These are phyloP conservation scores for Sarocladium kiliense DNA, from an alignment of 2,329 filamentous ascomycete species.

Conservation along the genomic window DNA sequence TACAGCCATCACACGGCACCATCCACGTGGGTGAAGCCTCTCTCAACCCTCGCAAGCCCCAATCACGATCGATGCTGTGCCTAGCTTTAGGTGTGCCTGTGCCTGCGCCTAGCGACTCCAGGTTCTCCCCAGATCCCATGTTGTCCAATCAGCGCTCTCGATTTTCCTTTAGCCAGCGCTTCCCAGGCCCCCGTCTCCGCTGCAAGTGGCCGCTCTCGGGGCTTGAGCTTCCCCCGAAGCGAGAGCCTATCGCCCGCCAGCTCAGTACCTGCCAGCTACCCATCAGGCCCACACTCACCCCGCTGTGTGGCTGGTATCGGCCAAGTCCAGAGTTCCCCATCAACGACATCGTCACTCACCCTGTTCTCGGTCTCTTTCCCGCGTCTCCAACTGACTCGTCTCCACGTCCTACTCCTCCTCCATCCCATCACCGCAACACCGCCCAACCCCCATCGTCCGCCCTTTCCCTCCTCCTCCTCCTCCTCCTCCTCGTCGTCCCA, in stretches of 20 bases:
- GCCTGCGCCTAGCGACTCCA: not conserved
- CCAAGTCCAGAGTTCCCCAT: not conserved
- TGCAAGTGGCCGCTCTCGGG: not conserved
- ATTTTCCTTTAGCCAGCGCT: not conserved
- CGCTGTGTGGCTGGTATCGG: slow-evolving; percentile 1
- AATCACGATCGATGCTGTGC: not conserved
- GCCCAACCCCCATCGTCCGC: not conserved
- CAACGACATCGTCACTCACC: slow-evolving; percentile 1
- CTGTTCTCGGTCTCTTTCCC: slow-evolving; percentile 6
- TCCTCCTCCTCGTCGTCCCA: not conserved
- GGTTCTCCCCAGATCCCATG: not conserved
- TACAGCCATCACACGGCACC: too few species aligned
- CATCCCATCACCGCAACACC: slow-evolving; percentile 2
- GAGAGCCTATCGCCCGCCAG: not conserved
- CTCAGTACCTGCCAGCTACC: not conserved
- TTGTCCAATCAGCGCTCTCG: not conserved
- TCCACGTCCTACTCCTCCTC: slow-evolving; percentile 1
- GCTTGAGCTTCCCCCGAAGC: not conserved
- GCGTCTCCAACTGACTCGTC: slow-evolving; percentile 4
- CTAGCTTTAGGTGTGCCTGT: too few species aligned
- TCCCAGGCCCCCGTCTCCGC: not conserved
- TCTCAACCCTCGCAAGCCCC: too few species aligned
- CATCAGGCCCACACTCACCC: not conserved
- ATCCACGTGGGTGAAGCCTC: too few species aligned
- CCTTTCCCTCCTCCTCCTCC: not conserved